Evolutionary conservation across 2,329 filamentous ascomycete genomes (phyloP), one percentile per base, ranked within the genome.

Genomic region (Fusarium floridanum): DNA sequence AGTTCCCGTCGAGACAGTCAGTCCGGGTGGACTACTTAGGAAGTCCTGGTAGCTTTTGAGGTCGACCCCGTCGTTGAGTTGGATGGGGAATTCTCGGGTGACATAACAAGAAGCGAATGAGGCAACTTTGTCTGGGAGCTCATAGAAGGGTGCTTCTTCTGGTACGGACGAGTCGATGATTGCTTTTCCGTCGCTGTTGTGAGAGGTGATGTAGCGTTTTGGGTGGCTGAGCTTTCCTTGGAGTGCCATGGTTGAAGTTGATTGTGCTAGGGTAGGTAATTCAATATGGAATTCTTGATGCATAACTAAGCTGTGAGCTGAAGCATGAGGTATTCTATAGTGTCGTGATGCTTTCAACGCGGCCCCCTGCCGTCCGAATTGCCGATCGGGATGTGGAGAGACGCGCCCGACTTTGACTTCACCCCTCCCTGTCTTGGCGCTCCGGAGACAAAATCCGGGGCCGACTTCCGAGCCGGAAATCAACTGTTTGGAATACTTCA

Each of bases 1-100:
- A 0, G 83, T 86, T 37, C 87, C 87, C 0, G 61, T 78, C 2
- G 78, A 76, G 11, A 82, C 76, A 5, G 39, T 79, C 61, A 83
- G 72, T 0, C 81, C 81, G 4, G 80, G 80, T 5, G 76, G 73
- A 12, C 64, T 55, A 8, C 6, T 22, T 7, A 73, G 36, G 29
- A 76, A 76, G 6, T 41, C 39, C 7, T 76, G 63, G 68, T 81
- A 81, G 4, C 65, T 37, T 1, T 71, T 41, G 6, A 81, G 7
- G 55, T 81, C 80, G 14, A 53, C 64, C 6, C 73, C 63, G 29
- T 69, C 61, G 27, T 39, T 32, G 27, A 81, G 48, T 3, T 75
- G 62, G 2, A 73, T 64, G 0, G 80, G 80, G 17, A 77, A 78
- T 17, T 72, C 67, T 2, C 70, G 65, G 3, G 80, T 81, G 20